Base-by-base conservation (phyloP, 2,329 filamentous ascomycete genomes). In the Seiridium unicorne region DNA sequence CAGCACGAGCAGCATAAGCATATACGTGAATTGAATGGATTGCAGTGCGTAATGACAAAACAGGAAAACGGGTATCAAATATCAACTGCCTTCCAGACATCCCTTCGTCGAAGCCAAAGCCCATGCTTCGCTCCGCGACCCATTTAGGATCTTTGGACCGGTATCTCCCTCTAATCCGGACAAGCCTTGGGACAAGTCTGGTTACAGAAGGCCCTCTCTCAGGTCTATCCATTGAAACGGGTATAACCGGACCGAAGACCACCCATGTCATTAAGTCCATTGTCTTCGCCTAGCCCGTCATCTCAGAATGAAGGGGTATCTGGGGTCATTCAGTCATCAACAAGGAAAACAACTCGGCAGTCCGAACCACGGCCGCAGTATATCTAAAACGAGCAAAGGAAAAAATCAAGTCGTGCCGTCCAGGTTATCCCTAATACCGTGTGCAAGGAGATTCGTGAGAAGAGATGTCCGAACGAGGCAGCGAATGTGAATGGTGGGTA, bases 301-400 rank as follows among this genome's bases (percentile, higher is more conserved):
- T 72, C 70, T 72, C 66, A 60, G 61, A 72, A 72, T 72, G 69
- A 69, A 69, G 68, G 68, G 70, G 70, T 72, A 72, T 72, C 65
- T 70, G 31, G 60, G 62, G 63, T 69, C 63, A 61, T 66, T 73
- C 46, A 72, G 56, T 73, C 71, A 66, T 73, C 57, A 72, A 46
- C 57, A 66, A 67, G 61, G 65, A 65, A 66, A 68, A 59, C 34
- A 58, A 60, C 10, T 18, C 44, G 13, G 34, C 35, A 9, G 32
- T 44, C 18, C 34, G 35, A 46, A 34, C 38, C 55, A 18, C 34
- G 18, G 10, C 46, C 11, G 18, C 7, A 32, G 34, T 7, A 51
- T n/a, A 31, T 44, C 13, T 40, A 51, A 6, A 31, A 8, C 38
- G 9, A 60, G 54, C 59, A 59, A 26, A 60, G 40, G 55, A 46